Conservation (phyloP, 2,329 filamentous ascomycete genomes). For the Colletotrichum ledebouriae region DNA sequence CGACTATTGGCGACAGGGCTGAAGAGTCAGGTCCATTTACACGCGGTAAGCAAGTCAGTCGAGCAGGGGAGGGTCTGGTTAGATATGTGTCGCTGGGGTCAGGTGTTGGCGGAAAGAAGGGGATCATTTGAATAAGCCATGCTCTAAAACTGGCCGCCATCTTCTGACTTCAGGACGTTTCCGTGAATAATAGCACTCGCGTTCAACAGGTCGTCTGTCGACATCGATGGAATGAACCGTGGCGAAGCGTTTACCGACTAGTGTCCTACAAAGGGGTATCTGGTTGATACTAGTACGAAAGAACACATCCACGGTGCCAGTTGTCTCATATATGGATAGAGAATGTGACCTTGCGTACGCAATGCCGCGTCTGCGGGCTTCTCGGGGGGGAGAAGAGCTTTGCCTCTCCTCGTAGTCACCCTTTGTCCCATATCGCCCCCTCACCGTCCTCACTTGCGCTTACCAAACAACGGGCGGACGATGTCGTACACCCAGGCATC, state of each 20-base stretch:
- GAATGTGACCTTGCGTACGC: slow-evolving; percentile 3
- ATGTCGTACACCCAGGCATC: slow-evolving; percentile 59
- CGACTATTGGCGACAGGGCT: slow-evolving; percentile 15
- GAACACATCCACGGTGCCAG: not conserved
- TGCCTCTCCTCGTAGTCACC: not conserved
- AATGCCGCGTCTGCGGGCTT: not conserved
- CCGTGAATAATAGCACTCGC: not conserved
- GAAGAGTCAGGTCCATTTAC: slow-evolving; percentile 6
- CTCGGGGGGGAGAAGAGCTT: too few species aligned
- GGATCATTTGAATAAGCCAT: too few species aligned
- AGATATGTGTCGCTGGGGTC: too few species aligned
- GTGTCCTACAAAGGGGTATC: not conserved
- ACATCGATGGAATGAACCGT: not conserved
- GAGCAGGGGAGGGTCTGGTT: slow-evolving; percentile 2
- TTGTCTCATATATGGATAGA: not conserved
- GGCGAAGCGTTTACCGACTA: slow-evolving; percentile 3
- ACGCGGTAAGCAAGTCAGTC: not conserved
- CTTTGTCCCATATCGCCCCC: not conserved
- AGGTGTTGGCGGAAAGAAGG: too few species aligned
- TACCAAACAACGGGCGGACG: slow-evolving; percentile 50
- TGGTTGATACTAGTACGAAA: slow-evolving; percentile 20
- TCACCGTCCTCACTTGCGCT: slow-evolving; percentile 22
- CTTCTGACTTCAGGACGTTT: too few species aligned
- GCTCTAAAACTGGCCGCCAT: too few species aligned
- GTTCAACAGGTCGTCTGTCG: not conserved